Base-by-base conservation (phyloP, 2,329 filamentous ascomycete species). In the Hypoxylon sp. region DNA sequence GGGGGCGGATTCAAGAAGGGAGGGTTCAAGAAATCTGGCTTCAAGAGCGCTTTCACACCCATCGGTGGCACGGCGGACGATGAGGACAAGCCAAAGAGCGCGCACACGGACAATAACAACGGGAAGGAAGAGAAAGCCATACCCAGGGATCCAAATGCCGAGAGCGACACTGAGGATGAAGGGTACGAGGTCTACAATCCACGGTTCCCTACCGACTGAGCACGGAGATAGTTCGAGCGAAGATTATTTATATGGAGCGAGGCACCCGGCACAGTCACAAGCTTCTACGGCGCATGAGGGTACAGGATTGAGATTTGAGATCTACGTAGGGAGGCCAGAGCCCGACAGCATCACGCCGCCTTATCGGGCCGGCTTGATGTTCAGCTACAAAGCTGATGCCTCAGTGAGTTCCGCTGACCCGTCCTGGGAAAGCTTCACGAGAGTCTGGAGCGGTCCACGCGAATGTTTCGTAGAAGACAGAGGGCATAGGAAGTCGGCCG, bases 21-120 rank as follows among this genome's bases (percentile, higher is more conserved):
- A 0, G 90, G 89, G 0, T 94, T 94, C 77, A 94, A 95, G 81
- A 96, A 95, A 77, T 90, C 91, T 1, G 93, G 92, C 0, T 95
- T 95, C 79, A 95, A 93, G 81, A 91, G 90, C 74, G 91, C 92
- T 1, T 92, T 94, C 82, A 86, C 86, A 3, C 82, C 88, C 1
- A 85, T 85, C 1, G 85, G 84, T 27, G 79, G 76, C 3, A 76
- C 76, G 11, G 81, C 81, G 65, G 82, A 81, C 31, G 83, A 84
- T 22, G 79, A 81, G 0, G 81, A 78, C 5, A 80, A 81, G 30
- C 81, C 82, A n/a, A 81, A 80, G 30, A 81, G 80, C 17, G 72
- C 75, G 3, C 72, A 72, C 22, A 71, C 74, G 57, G 71, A 69
- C 13, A 69, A 63, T 53, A 69, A 68, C 44, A 60, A 70, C 44